Conservation (phyloP, 2,329 filamentous ascomycete species). For the Talaromyces sp. region DNA sequence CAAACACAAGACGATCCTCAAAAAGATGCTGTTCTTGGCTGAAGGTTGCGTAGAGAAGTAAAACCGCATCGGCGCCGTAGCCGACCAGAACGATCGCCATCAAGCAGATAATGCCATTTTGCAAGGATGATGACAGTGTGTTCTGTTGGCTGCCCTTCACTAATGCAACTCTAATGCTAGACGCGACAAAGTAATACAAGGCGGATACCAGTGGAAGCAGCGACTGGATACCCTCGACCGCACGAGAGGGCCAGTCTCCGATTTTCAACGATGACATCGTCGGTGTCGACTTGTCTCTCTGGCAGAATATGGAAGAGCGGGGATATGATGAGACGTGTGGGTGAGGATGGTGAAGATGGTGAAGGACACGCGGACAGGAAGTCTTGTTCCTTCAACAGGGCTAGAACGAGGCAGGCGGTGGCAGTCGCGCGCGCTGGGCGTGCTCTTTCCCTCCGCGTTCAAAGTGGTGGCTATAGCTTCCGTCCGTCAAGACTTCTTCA, state of each 20-base stretch:
- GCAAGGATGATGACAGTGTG: constrained; percentile 37
- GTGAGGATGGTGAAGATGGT: neutral
- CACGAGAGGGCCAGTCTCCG: constrained; percentile 1
- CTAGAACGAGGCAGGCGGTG: neutral
- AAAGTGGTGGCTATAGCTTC: neutral
- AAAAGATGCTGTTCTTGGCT: neutral
- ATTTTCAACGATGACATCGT: neutral
- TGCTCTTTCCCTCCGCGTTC: neutral
- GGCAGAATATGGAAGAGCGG: neutral
- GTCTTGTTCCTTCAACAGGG: neutral
- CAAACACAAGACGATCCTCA: constrained; percentile 10
- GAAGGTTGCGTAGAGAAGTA: constrained; percentile 13
- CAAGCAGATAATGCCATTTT: constrained; percentile 30
- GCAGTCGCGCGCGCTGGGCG: neutral
- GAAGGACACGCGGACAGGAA: neutral
- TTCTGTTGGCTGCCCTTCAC: constrained; percentile 39
- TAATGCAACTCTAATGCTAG: constrained; percentile 49
- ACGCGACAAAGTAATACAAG: constrained; percentile 52
- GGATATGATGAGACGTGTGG: neutral
- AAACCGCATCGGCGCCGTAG: constrained; percentile 25
- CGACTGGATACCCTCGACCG: constrained; percentile 2
- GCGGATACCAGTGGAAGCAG: constrained; percentile 5
- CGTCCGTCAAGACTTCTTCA: neutral
- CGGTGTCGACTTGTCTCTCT: neutral
- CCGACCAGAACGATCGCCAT: constrained; percentile 30